Base-by-base conservation (phyloP, 2,329 filamentous ascomycete genomes). In the Macrophomina phaseolina region DNA sequence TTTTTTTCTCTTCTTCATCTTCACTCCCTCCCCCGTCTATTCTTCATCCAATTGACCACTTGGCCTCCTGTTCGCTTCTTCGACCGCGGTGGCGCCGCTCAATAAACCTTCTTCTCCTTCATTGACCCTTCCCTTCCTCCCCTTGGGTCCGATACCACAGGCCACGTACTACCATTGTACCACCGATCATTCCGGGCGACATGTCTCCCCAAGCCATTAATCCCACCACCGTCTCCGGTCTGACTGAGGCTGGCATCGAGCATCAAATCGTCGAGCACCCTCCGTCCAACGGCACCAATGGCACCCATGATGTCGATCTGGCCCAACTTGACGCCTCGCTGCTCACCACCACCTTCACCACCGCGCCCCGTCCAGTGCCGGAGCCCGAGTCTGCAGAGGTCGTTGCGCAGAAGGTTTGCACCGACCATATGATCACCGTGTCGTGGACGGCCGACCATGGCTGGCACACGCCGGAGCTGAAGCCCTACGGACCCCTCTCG, bases 401-500 rank as follows among this genome's bases (percentile, higher is more conserved):
- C 70, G 69, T 73, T 53, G 73, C 76, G 49, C 76, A 80, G 58
- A 80, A 79, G 68, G 76, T 78, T 67, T 86, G 84, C 83, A 93
- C 91, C 69, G 93, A 97, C 83, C 94, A 97, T 84, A 97, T 97
- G 93, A 84, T 95, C 73, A 90, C 89, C 62, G 90, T 84, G 23
- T 81, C 82, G 64, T 96, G 93, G 92, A 88, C 84, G 40, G 80
- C 78, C 28, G 76, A 81, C 51, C 75, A 80, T 23, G 93, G 93
- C 72, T 97, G 93, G 93, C 84, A 85, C 45, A 83, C 86, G 1
- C 93, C 93, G 1, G 85, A 90, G 72, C 85, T 96, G 67, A 87
- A 88, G 76, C 91, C 92, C 32, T 95, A 92, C 78, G 91, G 91
- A 0, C 90, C 91, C 11, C 81, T 97, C 64, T 85, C 85, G 69